Base-by-base conservation (phyloP, 176 grass and related monocot genomes). In the Secale cereale region DNA sequence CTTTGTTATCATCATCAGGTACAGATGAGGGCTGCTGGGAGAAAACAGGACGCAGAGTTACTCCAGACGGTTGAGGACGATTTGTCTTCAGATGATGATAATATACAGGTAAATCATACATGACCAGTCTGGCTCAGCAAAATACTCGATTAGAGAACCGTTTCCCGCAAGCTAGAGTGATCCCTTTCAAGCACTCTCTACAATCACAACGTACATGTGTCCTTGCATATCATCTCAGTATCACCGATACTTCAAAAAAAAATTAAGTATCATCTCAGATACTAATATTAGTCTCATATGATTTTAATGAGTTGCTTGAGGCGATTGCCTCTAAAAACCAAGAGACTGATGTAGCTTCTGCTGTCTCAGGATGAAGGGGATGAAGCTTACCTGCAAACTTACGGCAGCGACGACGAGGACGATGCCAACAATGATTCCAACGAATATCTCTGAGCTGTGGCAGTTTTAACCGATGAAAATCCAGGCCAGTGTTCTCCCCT, bases 341-440 rank as follows among this genome's bases (percentile, higher is more conserved):
- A 74, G 48, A 27, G 35, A 61, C 64, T 90, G 59, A 82, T 62
- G 2, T 74, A 93, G 74, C 1, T 79, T 71, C 59, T 87, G 59
- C 35, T 80, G 3, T 92, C 46, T 7, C 88, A 98, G 93, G 91
- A 95, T 37, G 91, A 95, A 84, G 93, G 91, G 27, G 96, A 98
- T 64, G 93, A 98, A 59, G 93, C 96, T 31, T 98, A 98, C 86
- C 86, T 98, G 73, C 77, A 87, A 89, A 94, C 89, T 61, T 95
- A 95, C 37, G 61, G 33, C 68, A 89, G 86, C 17, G 88, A 75
- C 5, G 80, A 92, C 22, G 89, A 93, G 73, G 93, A 91, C 7
- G 82, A 86, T n/a, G 26, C 75, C 16, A 61, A 79, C 16, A 20
- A 87, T 32, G 66, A 77, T 57, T 29, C 76, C 19, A 84, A 91